A percentile compares a stretch with the other conserved stretches of the same genome.
Conservation (phyloP, 2,329 filamentous ascomycete genomes). For the Cryphonectria parasitica region DNA sequence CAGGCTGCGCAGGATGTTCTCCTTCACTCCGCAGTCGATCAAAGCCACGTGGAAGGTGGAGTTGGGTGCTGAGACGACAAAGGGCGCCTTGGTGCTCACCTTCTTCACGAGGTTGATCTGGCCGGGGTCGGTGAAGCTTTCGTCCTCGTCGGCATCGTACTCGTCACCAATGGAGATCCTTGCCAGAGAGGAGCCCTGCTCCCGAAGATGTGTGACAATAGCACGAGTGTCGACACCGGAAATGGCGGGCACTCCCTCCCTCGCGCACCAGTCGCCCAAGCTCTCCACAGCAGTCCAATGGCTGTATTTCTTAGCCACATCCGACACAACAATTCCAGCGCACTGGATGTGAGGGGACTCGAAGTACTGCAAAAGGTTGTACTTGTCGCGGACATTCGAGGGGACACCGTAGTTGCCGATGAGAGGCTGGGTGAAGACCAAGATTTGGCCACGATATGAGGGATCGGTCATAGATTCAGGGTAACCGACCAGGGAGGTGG, state of each 20-base stretch:
- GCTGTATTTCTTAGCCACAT: slow-evolving; percentile 91
- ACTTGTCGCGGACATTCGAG: slow-evolving; percentile 80
- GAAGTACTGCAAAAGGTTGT: slow-evolving; percentile 94
- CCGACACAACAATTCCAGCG: slow-evolving; percentile 91
- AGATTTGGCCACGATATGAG: slow-evolving; percentile 89
- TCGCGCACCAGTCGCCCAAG: slow-evolving; percentile 89
- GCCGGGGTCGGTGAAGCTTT: slow-evolving; percentile 91
- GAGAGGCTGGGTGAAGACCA: slow-evolving; percentile 96
- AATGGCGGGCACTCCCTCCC: slow-evolving; percentile 94
- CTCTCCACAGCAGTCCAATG: slow-evolving; percentile 99
- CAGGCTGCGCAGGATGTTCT: slow-evolving; percentile 96
- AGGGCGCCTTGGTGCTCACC: slow-evolving; percentile 97
- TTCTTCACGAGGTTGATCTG: slow-evolving; percentile 96
- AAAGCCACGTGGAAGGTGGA: slow-evolving; percentile 90
- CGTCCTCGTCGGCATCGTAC: slow-evolving; percentile 97
- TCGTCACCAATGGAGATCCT: slow-evolving; percentile 95
- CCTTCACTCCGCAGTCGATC: slow-evolving; percentile 98
- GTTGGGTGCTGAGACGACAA: slow-evolving; percentile 84
- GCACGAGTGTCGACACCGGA: slow-evolving; percentile 95
- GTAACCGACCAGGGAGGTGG: slow-evolving; percentile 95
- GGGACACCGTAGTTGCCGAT: slow-evolving; percentile 99
- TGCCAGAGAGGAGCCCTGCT: slow-evolving; percentile 94
- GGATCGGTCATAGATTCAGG: slow-evolving; percentile 92
- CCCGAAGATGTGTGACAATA: slow-evolving; percentile 93
- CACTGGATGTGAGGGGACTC: slow-evolving; percentile 98